phyloP scores from a whole-genome alignment of 441 rosid genomes.

The Bruguiera hainesii region DNA sequence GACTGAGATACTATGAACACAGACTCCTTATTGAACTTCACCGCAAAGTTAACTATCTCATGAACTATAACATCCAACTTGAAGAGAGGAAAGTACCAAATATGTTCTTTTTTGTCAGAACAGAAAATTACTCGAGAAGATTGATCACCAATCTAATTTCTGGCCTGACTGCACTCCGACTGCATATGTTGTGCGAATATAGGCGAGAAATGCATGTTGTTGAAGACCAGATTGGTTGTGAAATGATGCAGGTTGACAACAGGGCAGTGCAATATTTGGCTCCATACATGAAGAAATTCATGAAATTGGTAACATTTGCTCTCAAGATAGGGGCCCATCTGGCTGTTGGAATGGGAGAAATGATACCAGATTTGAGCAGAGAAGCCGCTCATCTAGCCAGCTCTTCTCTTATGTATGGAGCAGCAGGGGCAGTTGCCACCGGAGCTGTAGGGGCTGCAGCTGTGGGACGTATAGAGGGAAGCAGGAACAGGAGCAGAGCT shows the following conservation, averaged over 20 bases:
- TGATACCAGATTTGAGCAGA: slow-evolving; percentile 92
- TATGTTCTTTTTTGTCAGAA: slow-evolving; percentile 77
- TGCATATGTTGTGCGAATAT: slow-evolving; percentile 91
- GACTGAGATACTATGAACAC: slow-evolving; percentile 85
- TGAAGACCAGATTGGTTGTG: slow-evolving; percentile 89
- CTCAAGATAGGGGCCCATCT: slow-evolving; percentile 93
- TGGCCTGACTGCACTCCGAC: slow-evolving; percentile 78
- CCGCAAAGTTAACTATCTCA: slow-evolving; percentile 82
- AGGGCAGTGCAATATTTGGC: slow-evolving; percentile 64
- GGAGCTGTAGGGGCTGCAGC: slow-evolving; percentile 71
- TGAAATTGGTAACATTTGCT: slow-evolving; percentile 82
- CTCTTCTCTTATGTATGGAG: slow-evolving; percentile 64
- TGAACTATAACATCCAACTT: slow-evolving; percentile 74
- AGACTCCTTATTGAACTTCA: slow-evolving; percentile 82
- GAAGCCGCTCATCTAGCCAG: slow-evolving; percentile 71
- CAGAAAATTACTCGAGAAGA: slow-evolving; percentile 85
- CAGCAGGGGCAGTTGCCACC: slow-evolving; percentile 76
- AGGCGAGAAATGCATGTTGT: slow-evolving; percentile 90
- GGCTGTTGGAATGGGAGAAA: slow-evolving; percentile 86
- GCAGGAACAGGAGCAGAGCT: slow-evolving; percentile 41
- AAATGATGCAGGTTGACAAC: slow-evolving; percentile 87
- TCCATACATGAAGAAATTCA: slow-evolving; percentile 84
- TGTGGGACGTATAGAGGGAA: slow-evolving; percentile 34
- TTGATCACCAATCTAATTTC: slow-evolving; percentile 69
- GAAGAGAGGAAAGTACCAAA: slow-evolving; percentile 96